These are phyloP conservation scores for Calonectria pseudoturangicola DNA, from an alignment of 2,329 filamentous ascomycete genomes.

Conservation along the genomic window DNA sequence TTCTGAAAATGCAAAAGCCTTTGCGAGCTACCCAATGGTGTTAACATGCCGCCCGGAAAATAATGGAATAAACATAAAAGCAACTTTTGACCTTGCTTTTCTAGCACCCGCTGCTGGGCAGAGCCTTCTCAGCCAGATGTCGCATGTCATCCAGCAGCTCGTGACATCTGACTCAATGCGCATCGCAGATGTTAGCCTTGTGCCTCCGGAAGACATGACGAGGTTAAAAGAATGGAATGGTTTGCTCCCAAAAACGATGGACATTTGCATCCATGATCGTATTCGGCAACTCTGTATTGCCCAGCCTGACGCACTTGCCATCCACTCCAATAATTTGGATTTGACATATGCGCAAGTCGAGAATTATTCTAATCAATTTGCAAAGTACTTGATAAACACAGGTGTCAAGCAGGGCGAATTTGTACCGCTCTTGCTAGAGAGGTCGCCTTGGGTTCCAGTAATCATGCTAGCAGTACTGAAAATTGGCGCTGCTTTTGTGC, in stretches of 20 bases:
- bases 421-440: slow-evolving; percentile 4
- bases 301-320: neutral
- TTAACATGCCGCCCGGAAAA: slow-evolving; percentile 4
- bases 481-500: slow-evolving; percentile 5
- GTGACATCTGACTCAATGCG: neutral
- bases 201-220: slow-evolving; percentile 3
- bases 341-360: slow-evolving; percentile 9
- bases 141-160: slow-evolving; percentile 6
- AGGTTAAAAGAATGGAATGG: neutral
- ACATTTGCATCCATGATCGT: slow-evolving; percentile 10
- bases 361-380: slow-evolving; percentile 9
- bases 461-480: slow-evolving; percentile 17
- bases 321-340: neutral
- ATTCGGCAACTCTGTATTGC: slow-evolving; percentile 1
- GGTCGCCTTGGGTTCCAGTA: slow-evolving; percentile 7
- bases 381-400: neutral
- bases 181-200: neutral
- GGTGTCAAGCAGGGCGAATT: slow-evolving; percentile 4
- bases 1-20: slow-evolving; percentile 12
- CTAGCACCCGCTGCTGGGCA: neutral
- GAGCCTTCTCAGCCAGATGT: slow-evolving; percentile 14
- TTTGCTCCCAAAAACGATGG: neutral
- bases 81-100: neutral
- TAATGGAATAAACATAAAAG: neutral
- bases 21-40: slow-evolving; percentile 14